phyloP scores from a whole-genome alignment of 179 eudicot species.

The Nepenthes alata region DNA sequence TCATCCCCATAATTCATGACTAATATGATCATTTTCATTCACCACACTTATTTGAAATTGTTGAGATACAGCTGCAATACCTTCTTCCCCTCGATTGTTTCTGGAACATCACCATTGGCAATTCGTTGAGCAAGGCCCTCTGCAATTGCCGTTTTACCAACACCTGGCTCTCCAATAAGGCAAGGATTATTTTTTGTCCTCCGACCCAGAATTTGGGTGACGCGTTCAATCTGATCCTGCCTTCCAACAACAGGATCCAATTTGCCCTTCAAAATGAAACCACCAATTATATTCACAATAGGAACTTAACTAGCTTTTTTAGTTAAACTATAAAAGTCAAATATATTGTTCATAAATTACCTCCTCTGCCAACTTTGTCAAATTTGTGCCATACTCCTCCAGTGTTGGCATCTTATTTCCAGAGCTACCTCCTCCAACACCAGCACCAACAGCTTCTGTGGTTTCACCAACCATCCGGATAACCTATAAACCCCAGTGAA shows the following conservation, averaged over 20 bases:
- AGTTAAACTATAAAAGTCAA: neutral
- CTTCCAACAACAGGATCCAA: conserved; percentile 99
- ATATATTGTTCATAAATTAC: conserved; percentile 21
- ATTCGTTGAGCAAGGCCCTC: conserved; percentile 98
- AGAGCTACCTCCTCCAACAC: conserved; percentile 70
- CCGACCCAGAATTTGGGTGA: conserved; percentile 83
- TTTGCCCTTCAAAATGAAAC: conserved; percentile 48
- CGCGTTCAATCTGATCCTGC: conserved; percentile 81
- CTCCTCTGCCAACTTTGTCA: conserved; percentile 94
- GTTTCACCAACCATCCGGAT: conserved; percentile 88
- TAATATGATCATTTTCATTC: too few relatives aligned
- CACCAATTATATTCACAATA: neutral
- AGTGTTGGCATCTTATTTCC: conserved; percentile 89
- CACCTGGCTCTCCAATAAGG: conserved; percentile 98
- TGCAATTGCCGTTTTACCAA: conserved; percentile 95
- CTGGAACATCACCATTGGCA: conserved; percentile 93
- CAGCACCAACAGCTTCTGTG: conserved; percentile 77
- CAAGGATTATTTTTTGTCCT: conserved; percentile 96
- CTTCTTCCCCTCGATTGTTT: conserved; percentile 91
- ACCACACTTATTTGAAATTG: neutral
- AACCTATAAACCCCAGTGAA: conserved; percentile 27
- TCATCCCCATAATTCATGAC: too few relatives aligned
- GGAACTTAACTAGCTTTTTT: neutral
- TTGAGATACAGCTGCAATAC: conserved; percentile 19
- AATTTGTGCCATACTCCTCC: conserved; percentile 92